Conservation (phyloP, 2,329 filamentous ascomycete genomes). For the Dactylella cylindrospora region DNA sequence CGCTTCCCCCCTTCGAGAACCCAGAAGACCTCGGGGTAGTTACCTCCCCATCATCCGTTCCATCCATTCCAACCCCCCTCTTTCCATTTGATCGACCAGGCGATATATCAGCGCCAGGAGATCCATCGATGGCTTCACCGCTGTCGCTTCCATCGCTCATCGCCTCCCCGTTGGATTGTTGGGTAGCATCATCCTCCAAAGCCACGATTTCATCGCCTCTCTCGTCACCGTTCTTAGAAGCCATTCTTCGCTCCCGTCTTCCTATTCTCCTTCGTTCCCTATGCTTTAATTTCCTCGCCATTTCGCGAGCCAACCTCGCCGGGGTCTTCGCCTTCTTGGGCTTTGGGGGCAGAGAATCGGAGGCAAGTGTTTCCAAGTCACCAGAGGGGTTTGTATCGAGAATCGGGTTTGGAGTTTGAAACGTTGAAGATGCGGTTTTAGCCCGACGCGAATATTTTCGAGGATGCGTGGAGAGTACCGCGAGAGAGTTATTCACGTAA, state of each 20-base stretch:
- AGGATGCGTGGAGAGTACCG: neutral
- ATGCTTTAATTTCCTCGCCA: slow-evolving; percentile 37
- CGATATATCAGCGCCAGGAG: slow-evolving; percentile 3
- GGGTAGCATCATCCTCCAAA: slow-evolving; percentile 16
- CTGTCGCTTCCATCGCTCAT: slow-evolving; percentile 24
- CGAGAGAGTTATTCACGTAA: neutral
- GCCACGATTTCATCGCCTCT: slow-evolving; percentile 12
- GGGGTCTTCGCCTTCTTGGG: slow-evolving; percentile 41
- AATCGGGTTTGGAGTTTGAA: neutral
- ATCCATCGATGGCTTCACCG: slow-evolving; percentile 24
- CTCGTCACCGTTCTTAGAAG: slow-evolving; percentile 24
- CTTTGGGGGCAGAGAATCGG: slow-evolving; percentile 23
- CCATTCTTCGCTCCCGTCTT: slow-evolving; percentile 31
- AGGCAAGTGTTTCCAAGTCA: neutral
- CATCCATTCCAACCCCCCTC: neutral
- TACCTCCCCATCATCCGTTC: slow-evolving; percentile 13
- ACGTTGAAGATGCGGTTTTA: slow-evolving; percentile 3
- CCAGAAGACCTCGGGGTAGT: slow-evolving; percentile 17
- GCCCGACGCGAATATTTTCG: slow-evolving; percentile 5
- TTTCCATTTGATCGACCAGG: slow-evolving; percentile 1
- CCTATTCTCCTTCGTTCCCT: slow-evolving; percentile 33
- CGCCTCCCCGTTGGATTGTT: slow-evolving; percentile 17
- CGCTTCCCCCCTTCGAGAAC: slow-evolving; percentile 6
- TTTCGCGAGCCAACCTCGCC: slow-evolving; percentile 36
- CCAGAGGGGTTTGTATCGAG: neutral